These are phyloP conservation scores for Aspergillus sp. DNA, from an alignment of 2,329 filamentous ascomycete genomes.

Conservation along the genomic window DNA sequence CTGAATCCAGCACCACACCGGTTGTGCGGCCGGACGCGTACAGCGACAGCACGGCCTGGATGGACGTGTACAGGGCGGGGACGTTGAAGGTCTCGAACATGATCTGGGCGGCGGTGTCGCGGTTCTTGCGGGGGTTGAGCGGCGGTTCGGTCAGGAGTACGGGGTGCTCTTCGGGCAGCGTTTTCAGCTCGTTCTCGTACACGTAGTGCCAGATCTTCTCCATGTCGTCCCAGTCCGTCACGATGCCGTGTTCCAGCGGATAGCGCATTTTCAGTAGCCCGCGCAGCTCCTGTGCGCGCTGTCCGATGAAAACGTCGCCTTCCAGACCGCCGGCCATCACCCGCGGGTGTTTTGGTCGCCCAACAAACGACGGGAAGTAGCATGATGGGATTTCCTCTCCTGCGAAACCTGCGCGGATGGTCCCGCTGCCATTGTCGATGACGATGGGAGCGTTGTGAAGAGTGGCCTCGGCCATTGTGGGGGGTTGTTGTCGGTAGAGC, in stretches of 20 bases:
- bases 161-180: constrained; percentile 96
- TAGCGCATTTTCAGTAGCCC: constrained; percentile 94
- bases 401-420: constrained; percentile 93
- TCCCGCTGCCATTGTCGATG: constrained; percentile 97
- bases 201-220: constrained; percentile 99
- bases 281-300: constrained; percentile 83
- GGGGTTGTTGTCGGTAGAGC: constrained; percentile 11
- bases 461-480: constrained; percentile 59
- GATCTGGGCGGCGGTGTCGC: constrained; percentile 94
- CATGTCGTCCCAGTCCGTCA: constrained; percentile 99
- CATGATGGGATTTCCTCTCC: constrained; percentile 95
- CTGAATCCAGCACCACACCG: constrained; percentile 90
- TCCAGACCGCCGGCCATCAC: constrained; percentile 95
- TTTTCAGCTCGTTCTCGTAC: constrained; percentile 93
- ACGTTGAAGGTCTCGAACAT: constrained; percentile 99
- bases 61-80: constrained; percentile 91
- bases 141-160: constrained; percentile 95
- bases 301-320: constrained; percentile 95
- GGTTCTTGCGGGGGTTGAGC: constrained; percentile 90
- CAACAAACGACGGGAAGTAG: constrained; percentile 96
- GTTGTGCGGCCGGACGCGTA: constrained; percentile 96
- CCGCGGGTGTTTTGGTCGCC: constrained; percentile 88
- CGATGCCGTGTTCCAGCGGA: constrained; percentile 93
- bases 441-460: constrained; percentile 98
- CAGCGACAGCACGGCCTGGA: constrained; percentile 92